A percentile compares a stretch with the other conserved stretches of the same genome.
phyloP scores from a whole-genome alignment of 2,329 filamentous ascomycete species.

The Myriosclerotinia duriaeana region DNA sequence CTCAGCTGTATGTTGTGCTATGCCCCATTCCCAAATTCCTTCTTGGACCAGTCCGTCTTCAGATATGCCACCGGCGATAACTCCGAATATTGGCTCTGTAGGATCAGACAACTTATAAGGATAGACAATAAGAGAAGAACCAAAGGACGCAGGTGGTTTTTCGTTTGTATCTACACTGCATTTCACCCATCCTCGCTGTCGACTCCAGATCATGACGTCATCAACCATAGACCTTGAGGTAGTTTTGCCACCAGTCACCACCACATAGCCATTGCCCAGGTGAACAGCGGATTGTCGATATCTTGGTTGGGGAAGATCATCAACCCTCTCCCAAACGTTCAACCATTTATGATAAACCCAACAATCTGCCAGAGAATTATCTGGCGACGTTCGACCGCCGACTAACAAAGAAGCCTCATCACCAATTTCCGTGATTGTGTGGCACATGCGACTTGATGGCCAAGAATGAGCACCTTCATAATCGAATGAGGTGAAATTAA shows the following conservation, averaged over 20 bases:
- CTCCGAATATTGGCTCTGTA: constrained; percentile 50
- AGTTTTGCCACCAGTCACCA: constrained; percentile 38
- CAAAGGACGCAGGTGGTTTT: constrained; percentile 29
- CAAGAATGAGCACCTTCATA: constrained; percentile 33
- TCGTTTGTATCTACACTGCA: constrained; percentile 29
- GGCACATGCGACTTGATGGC: constrained; percentile 63
- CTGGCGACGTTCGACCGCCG: constrained; percentile 78
- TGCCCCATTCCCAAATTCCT: constrained; percentile 27
- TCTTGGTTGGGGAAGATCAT: constrained; percentile 66
- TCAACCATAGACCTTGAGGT: constrained; percentile 34
- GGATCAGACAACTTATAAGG: constrained; percentile 28
- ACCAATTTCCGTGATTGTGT: constrained; percentile 68
- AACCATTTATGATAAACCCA: constrained; percentile 65
- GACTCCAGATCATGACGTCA: constrained; percentile 37
- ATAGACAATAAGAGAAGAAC: constrained; percentile 31
- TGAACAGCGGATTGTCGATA: constrained; percentile 71
- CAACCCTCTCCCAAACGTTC: constrained; percentile 59
- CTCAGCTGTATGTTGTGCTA: constrained; percentile 41
- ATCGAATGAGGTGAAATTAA: neutral
- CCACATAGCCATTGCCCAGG: constrained; percentile 52
- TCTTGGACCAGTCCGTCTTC: constrained; percentile 18
- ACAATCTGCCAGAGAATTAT: constrained; percentile 66
- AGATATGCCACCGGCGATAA: constrained; percentile 69
- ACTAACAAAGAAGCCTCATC: constrained; percentile 61
- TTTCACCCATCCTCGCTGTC: constrained; percentile 36